Conservation (phyloP, 108 stramenopile genomes). For the Poteriospumella lacustris region DNA sequence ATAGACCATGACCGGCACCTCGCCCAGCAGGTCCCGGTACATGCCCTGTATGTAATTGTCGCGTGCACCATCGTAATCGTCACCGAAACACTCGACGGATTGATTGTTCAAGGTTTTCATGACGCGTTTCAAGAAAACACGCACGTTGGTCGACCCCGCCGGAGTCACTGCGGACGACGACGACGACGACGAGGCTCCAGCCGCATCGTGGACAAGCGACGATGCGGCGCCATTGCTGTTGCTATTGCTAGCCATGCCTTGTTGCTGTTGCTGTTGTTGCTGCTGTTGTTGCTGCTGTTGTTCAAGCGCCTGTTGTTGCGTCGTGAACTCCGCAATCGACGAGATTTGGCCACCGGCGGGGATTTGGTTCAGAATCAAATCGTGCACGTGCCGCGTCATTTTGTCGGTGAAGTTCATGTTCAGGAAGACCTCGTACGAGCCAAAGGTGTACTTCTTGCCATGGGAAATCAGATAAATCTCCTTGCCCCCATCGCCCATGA, state of each 20-base stretch:
- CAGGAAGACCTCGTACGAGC: background rate
- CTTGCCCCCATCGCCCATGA: constrained; percentile 17
- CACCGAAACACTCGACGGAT: background rate
- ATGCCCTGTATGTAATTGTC: background rate
- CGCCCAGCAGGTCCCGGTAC: background rate
- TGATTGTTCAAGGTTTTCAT: background rate
- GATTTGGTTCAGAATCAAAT: background rate
- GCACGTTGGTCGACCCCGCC: too few relatives aligned
- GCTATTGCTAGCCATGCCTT: too few relatives aligned
- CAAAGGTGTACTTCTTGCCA: background rate
- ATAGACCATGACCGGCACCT: background rate
- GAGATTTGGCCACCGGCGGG: background rate
- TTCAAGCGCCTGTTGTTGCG: background rate
- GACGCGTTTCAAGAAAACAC: background rate
- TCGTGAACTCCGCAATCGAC: background rate
- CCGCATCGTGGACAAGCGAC: too few relatives aligned
- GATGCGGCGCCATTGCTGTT: too few relatives aligned
- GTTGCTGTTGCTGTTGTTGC: background rate
- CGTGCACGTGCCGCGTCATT: background rate
- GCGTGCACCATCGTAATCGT: constrained; percentile 5
- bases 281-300: background rate
- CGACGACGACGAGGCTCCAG: too few relatives aligned
- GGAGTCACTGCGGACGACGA: too few relatives aligned
- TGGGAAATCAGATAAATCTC: background rate
- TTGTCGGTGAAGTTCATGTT: background rate